Percentiles rank a stretch among this genome's conserved stretches.
These are phyloP conservation scores for Fusarium torulosum DNA, from an alignment of 2,329 filamentous ascomycete genomes.

Conservation along the genomic window DNA sequence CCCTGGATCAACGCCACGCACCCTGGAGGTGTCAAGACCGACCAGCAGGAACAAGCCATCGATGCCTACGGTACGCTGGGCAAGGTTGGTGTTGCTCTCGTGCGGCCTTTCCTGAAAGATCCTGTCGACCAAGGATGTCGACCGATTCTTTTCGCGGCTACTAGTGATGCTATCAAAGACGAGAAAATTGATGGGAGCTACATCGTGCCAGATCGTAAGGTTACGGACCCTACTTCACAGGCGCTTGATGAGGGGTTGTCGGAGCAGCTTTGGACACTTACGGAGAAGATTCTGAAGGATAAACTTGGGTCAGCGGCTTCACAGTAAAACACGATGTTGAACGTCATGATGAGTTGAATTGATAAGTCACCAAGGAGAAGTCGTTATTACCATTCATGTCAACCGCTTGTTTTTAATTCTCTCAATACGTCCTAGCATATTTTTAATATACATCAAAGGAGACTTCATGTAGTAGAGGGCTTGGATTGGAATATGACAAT, in stretches of 20 bases:
- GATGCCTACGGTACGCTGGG: conserved; percentile 14
- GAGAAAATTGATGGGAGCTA: conserved; percentile 12
- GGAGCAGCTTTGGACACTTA: neutral
- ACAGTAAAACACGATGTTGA: neutral
- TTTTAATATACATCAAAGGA: too few species aligned
- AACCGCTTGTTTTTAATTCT: too few species aligned
- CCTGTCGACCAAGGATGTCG: conserved; percentile 13
- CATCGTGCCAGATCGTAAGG: conserved; percentile 11
- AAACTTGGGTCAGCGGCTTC: neutral
- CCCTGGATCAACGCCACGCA: conserved; percentile 19
- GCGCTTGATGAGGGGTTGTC: conserved; percentile 6
- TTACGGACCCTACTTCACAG: conserved; percentile 6
- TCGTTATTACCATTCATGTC: too few species aligned
- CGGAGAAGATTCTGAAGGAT: neutral
- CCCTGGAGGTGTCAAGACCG: conserved; percentile 16
- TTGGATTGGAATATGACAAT: too few species aligned
- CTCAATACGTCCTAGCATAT: too few species aligned
- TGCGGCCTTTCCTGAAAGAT: conserved; percentile 14
- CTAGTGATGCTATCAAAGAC: neutral
- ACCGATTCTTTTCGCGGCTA: conserved; percentile 14
- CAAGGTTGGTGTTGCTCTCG: conserved; percentile 5
- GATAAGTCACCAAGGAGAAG: too few species aligned
- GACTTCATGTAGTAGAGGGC: too few species aligned
- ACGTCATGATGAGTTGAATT: too few species aligned
- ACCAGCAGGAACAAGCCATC: conserved; percentile 13